These are phyloP conservation scores for Monosporascus sp. DNA, from an alignment of 2,329 filamentous ascomycete genomes.

Conservation along the genomic window DNA sequence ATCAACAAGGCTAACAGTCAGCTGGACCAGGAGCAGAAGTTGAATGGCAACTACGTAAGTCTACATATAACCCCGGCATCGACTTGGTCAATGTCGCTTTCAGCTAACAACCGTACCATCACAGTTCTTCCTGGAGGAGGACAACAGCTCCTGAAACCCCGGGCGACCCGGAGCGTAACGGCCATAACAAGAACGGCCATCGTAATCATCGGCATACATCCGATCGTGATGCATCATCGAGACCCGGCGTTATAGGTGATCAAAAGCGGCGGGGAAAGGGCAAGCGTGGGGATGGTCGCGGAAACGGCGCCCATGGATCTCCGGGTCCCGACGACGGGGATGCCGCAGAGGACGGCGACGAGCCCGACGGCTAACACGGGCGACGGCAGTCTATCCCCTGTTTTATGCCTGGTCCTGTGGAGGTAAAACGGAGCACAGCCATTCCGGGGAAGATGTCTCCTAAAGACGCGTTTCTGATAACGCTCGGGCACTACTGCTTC, in stretches of 20 bases:
- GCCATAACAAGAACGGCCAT: constrained; percentile 19
- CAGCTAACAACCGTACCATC: neutral
- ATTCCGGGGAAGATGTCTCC: neutral
- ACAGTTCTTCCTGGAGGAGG: constrained; percentile 92
- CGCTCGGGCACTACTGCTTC: neutral
- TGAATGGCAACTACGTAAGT: constrained; percentile 83
- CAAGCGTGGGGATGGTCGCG: constrained; percentile 9
- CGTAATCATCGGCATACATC: constrained; percentile 30
- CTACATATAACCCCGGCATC: constrained; percentile 5
- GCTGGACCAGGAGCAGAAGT: constrained; percentile 96
- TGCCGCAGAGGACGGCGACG: constrained; percentile 59
- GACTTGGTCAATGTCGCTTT: neutral
- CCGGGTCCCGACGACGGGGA: constrained; percentile 42
- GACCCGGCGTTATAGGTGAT: constrained; percentile 47
- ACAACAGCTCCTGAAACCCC: constrained; percentile 50
- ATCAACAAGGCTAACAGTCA: constrained; percentile 98
- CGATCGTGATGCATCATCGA: constrained; percentile 26
- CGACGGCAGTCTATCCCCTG: constrained; percentile 63
- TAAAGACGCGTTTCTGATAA: constrained; percentile 1
- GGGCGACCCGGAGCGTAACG: constrained; percentile 47
- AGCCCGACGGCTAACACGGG: constrained; percentile 57
- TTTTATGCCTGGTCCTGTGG: constrained; percentile 52
- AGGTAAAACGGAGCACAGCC: constrained; percentile 10
- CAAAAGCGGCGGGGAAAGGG: constrained; percentile 32
- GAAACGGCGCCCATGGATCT: constrained; percentile 11